Evolutionary conservation across 2,329 filamentous ascomycete species (phyloP), one percentile per base, ranked within the genome.

Genomic region (Diaporthe australafricana): DNA sequence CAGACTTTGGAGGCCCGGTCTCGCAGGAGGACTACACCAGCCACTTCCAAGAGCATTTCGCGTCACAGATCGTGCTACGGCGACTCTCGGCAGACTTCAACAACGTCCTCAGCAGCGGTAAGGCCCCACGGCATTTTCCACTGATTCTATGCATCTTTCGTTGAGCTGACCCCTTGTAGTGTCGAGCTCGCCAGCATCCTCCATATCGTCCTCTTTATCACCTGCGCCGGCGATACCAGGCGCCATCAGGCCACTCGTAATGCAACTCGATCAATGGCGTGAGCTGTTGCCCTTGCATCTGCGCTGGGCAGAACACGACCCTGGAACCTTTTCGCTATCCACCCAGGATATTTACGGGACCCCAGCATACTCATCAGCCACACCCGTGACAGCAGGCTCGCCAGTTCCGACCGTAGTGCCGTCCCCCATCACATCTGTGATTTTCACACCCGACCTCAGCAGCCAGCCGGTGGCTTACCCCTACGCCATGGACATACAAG

Each of bases 261-360:
- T 83, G 12, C 86, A 90, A 75, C 84, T 91, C 2, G 86, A 88
- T 12, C 84, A 87, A 72, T 91, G 89, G 89, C 85, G 88, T 40
- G 83, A 83, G 12, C 30, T 90, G 76, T 82, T 91, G 6, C 89
- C 89, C 3, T 77, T 78, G 5, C 81, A 85, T 60, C 79, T 91
- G 14, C 85, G 89, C 74, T 91, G 89, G 89, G 81, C 83, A n/a
- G 89, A 90, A 75, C 83, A 84, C 17, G 83, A 86, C 65, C 83
- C 84, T 5, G 81, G 83, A 22, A 80, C 82, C 27, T 87, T 86
- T 71, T 81, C 83, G 11, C 76, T 76, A 38, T 71, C 78, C 1
- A 57, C 20, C 68, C 57, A 70, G 2, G 50, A 42, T 20, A 57
- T 50, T 6, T 68, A 80, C 77, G 35, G 56, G 4, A 32, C 67